Percentiles rank a stretch among this genome's conserved stretches.
Conservation (phyloP, 768 basidiomycete genomes). For the Cantharellus cinnabarinus region DNA sequence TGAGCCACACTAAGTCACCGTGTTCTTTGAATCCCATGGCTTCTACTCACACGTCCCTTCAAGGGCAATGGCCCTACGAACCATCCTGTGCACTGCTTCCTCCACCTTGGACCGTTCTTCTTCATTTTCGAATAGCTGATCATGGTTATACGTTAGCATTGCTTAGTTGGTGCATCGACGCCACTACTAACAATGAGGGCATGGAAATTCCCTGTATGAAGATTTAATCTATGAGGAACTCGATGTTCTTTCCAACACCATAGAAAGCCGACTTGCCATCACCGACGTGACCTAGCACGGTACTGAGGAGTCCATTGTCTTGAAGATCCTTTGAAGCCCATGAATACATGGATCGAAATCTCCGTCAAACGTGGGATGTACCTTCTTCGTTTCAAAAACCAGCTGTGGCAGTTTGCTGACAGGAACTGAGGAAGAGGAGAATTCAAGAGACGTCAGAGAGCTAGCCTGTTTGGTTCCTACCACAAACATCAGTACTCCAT, state of each 20-base stretch:
- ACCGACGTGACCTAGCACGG: constrained; percentile 65
- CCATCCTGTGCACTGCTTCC: constrained; percentile 46
- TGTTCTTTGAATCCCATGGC: not conserved
- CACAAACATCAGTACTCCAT: constrained; percentile 90
- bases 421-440: constrained; percentile 30
- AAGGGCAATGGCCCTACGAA: constrained; percentile 46
- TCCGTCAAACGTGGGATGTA: not conserved
- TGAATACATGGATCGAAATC: too few relatives aligned
- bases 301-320: constrained; percentile 36
- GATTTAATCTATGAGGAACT: not conserved
- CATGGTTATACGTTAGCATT: not conserved
- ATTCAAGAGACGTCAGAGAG: not conserved
- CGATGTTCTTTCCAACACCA: too few relatives aligned
- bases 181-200: constrained; percentile 35
- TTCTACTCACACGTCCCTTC: constrained; percentile 48
- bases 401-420: constrained; percentile 48
- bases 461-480: constrained; percentile 10
- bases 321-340: constrained; percentile 55
- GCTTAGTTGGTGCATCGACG: constrained; percentile 16
- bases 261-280: constrained; percentile 30
- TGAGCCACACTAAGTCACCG: constrained; percentile 12
- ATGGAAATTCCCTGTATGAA: constrained; percentile 26
- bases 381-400: constrained; percentile 17
- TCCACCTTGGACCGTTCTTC: constrained; percentile 33
- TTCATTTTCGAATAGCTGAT: not conserved